Evolutionary conservation across 306 rosid species (phyloP), one percentile per base, ranked within the genome.

Genomic region (Cucurbita pepo): DNA sequence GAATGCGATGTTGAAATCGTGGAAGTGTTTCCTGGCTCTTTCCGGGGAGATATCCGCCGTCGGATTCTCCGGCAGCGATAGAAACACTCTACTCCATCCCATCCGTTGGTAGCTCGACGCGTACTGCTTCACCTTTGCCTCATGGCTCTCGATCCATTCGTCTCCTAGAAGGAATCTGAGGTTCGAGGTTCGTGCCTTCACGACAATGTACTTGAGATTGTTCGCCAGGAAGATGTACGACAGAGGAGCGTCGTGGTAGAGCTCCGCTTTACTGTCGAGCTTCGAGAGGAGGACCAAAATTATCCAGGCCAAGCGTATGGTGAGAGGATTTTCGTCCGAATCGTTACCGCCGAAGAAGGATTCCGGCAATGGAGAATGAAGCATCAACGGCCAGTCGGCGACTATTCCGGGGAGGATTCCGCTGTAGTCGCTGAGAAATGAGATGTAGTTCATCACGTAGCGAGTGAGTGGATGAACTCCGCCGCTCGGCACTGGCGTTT

Each of bases 381-480:
- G 5, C 5, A 57, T 59, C 50, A 82, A 18, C 10, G 91, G 94
- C 81, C 78, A 87, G 58, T 90, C 98, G 14, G 80, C 78, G 56
- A 93, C 64, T 6, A 90, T 83, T 9, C 85, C 91, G 3, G 78
- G 25, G 30, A 93, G 86, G 3, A 77, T 50, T 21, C 75, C 87
- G 34, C 77, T 57, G 85, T 88, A 90, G 44, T 90, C 98, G 66
- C 82, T 21, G 41, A 93, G 91, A 64, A 93, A 75, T 1, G 83
- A 15, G 21, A 88, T 57, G 79, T 90, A 93, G 77, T 93, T 93
- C 97, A 93, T 87, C 4, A 85, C 98, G 79, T 93, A 93, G 41
- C 98, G 98, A 9, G 98, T 90, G n/a, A 93, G 88, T 0, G 97
- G 98, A 78, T 93, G 98, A 76, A 86, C 66, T 4, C 86, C 96